Base-by-base conservation (phyloP, 1,139 yeast species). In the Geotrichum restrictum region DNA sequence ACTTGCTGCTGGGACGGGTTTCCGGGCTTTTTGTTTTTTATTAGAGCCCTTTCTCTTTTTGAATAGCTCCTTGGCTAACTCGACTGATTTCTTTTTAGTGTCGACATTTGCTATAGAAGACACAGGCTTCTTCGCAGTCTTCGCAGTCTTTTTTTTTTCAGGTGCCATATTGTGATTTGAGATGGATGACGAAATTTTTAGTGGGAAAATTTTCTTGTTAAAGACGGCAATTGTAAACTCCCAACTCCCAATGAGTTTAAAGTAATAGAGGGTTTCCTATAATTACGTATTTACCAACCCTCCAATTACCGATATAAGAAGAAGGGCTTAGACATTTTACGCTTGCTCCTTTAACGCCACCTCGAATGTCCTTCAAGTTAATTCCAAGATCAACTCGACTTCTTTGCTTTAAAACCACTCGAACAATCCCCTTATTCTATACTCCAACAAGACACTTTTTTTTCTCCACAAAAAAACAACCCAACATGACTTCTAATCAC, bases 141-240 rank as follows among this genome's bases (percentile, higher is more conserved):
- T 3, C 4, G 22, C 34, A 29, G 22, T 14, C 21, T 41, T 41
- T 18, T 45, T 45, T 19, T 45, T 45, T 34, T 21, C 48, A n/a
- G 33, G 34, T 45, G 48, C 48, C 46, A 43, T 45, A 10, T 10
- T 45, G 31, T n/a, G 14, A 16, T 16, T 5, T 37, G 40, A 21
- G 7, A 18, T 37, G 40, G 19, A 11, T 37, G 40, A 37, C 19
- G 27, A 13, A 16, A 39, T 19, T 40, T 7, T 21, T 22, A 11
- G 32, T 34, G 18, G 37, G n/a, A 34, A 34, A 34, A n/a, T 34
- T 34, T 34, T 34, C 18, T n/a, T 34, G 37, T n/a, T n/a, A n/a
- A n/a, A n/a, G n/a, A n/a, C n/a, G n/a, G 34, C 3, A 31, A 31
- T 5, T 37, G 7, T 16, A 18, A 37, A 37, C 40, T 37, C 40